A percentile compares a stretch with the other conserved stretches of the same genome.
Conservation (phyloP, 768 basidiomycete genomes). For the Collybia sordida region DNA sequence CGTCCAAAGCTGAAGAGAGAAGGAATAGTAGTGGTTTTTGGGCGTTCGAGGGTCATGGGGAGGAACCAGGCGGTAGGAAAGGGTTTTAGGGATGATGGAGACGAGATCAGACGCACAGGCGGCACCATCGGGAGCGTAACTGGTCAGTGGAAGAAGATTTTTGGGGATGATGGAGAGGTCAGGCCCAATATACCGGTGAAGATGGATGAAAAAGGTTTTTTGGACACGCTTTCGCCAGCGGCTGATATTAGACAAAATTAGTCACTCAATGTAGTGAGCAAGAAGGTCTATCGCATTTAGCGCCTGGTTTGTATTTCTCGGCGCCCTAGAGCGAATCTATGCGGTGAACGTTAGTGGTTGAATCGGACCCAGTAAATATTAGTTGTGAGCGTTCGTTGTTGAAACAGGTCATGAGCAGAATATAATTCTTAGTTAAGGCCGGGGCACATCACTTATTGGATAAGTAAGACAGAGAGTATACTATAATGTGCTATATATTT, state of each 20-base stretch:
- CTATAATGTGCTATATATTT: no score
- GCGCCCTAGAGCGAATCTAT: no score
- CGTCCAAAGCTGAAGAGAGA: slow-evolving; percentile 67
- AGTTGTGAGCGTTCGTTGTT: no score
- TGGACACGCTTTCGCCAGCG: slow-evolving; percentile 51
- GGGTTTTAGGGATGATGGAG: slow-evolving; percentile 52
- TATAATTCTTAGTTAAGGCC: no score
- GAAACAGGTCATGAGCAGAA: no score
- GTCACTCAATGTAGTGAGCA: neutral
- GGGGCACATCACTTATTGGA: no score
- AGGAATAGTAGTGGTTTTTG: slow-evolving; percentile 57
- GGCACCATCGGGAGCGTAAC: slow-evolving; percentile 62
- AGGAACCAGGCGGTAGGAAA: slow-evolving; percentile 68
- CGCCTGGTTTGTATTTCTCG: slow-evolving; percentile 71
- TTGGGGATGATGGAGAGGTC: slow-evolving; percentile 66
- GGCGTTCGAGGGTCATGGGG: slow-evolving; percentile 66
- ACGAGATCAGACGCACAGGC: slow-evolving; percentile 70
- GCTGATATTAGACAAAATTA: slow-evolving; percentile 34
- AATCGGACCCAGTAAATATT: no score
- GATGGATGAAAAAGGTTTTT: slow-evolving; percentile 54
- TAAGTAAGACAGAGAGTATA: no score
- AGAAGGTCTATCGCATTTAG: slow-evolving; percentile 63
- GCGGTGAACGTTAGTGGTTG: no score
- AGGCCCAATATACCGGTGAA: slow-evolving; percentile 79
- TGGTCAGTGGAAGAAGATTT: slow-evolving; percentile 45